A percentile compares a stretch with the other conserved stretches of the same genome.
Conservation (phyloP, 2,329 filamentous ascomycete genomes). For the Chalaropsis ovoidea region DNA sequence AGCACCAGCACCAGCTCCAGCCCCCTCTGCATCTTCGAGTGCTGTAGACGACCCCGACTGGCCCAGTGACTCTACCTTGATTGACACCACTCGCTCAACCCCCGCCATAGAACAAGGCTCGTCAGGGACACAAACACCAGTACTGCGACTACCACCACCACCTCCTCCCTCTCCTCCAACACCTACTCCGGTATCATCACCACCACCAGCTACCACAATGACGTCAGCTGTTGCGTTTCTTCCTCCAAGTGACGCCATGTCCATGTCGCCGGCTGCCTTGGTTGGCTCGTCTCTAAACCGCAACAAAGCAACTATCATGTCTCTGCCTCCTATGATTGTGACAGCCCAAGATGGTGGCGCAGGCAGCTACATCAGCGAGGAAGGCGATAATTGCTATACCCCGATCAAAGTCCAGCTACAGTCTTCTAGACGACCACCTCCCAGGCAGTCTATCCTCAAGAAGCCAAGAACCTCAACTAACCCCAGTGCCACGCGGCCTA, state of each 20-base stretch:
- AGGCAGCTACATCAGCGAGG: constrained; percentile 5
- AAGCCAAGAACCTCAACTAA: constrained; percentile 43
- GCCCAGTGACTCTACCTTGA: constrained; percentile 20
- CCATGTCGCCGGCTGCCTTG: constrained; percentile 6
- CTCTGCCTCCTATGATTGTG: constrained; percentile 1
- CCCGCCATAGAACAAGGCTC: not conserved
- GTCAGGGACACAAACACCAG: not conserved
- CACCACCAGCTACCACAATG: not conserved
- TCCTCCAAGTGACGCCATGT: constrained; percentile 3
- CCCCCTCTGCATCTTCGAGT: not conserved
- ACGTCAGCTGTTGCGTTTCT: constrained; percentile 10
- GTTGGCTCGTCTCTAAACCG: not conserved
- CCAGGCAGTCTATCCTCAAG: constrained; percentile 47
- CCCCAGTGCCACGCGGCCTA: constrained; percentile 47
- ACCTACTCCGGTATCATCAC: not conserved
- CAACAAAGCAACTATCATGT: not conserved
- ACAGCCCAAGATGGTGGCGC: not conserved
- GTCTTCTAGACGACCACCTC: constrained; percentile 37
- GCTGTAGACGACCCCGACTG: constrained; percentile 15
- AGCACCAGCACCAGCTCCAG: not conserved
- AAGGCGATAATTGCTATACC: not conserved
- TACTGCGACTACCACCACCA: not conserved
- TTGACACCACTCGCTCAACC: not conserved
- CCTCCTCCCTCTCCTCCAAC: not conserved
- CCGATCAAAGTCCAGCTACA: constrained; percentile 27